phyloP scores from a whole-genome alignment of 1,284 basidiomycete genomes.

The Pseudozyma tsukubaensis region DNA sequence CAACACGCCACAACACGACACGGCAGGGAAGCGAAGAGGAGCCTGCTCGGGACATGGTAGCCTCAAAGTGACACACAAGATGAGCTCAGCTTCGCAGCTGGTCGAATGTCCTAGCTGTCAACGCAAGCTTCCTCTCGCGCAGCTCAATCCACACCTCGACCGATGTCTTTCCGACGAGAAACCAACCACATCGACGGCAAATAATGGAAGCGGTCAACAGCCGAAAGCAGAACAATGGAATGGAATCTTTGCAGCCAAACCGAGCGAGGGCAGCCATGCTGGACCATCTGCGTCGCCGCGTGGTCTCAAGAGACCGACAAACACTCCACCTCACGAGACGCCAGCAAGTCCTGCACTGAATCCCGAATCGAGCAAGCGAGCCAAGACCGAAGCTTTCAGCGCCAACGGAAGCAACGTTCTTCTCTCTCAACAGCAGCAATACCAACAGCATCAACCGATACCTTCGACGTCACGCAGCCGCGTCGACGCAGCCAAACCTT shows the following conservation, averaged over 20 bases:
- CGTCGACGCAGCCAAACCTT: conserved; percentile 53
- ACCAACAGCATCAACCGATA: conserved; percentile 1
- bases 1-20: background rate
- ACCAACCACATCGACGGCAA: conserved; percentile 1
- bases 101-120: conserved; percentile 60
- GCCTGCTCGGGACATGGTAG: background rate
- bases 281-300: conserved; percentile 7
- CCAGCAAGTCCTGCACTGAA: background rate
- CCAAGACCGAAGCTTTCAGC: background rate
- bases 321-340: background rate
- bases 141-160: conserved; percentile 64
- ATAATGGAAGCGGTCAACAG: conserved; percentile 1
- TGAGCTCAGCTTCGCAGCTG: conserved; percentile 40
- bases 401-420: background rate
- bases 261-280: background rate
- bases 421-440: background rate
- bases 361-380: conserved; percentile 8
- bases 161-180: conserved; percentile 43
- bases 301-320: conserved; percentile 14
- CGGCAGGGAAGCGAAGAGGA: no score
- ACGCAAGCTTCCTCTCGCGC: conserved; percentile 38
- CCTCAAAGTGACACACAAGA: background rate
- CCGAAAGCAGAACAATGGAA: conserved; percentile 29
- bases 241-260: conserved; percentile 11
- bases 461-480: conserved; percentile 31